Evolutionary conservation across 2,329 filamentous ascomycete species (phyloP), one percentile per base, ranked within the genome.

Genomic region (Acrocalymma vagum): DNA sequence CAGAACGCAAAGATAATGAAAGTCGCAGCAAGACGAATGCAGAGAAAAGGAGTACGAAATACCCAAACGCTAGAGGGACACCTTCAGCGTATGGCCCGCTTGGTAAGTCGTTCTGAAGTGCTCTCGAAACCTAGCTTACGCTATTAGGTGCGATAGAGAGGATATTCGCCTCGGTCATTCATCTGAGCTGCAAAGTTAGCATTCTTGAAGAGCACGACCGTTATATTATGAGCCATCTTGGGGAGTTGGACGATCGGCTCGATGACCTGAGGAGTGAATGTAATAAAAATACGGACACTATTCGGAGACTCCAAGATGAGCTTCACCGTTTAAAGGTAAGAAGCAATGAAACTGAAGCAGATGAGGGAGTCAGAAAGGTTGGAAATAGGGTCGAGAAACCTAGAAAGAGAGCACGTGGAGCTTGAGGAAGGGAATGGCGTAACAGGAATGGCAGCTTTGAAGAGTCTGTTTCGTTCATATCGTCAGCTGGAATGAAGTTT

Each of bases 11-110:
- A 39, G 29, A n/a, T n/a, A n/a, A 40, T 45, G 27, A 40, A 45
- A 45, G 41, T 45, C 25, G 36, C 29, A 17, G 41, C 13, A 45
- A 45, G 25, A 39, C 26, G 21, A 40, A 39, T 35, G 25, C 21
- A 40, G 41, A 35, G 35, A 40, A 45, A 40, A 39, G 33, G 29
- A 45, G 25, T 45, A 39, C 25, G 14, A 40, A 45, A 39, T 40
- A 40, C 25, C 29, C 13, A 29, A 34, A 39, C 17, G 29, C 29
- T 7, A 40, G 29, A 45, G 41, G 22, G 22, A 43, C 11, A 43
- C 26, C 28, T 42, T 36, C 13, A 17, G 3, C 32, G 27, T 38
- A 43, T 43, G 22, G 28, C 30, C 27, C 16, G 34, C 40, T 32
- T 43, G 26, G 40, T 43, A 32, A 43, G 40, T 38, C 6, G 25